Percentiles rank a stretch among this genome's conserved stretches.
phyloP scores from a whole-genome alignment of 2,329 filamentous ascomycete species.

The Curvularia sp. region DNA sequence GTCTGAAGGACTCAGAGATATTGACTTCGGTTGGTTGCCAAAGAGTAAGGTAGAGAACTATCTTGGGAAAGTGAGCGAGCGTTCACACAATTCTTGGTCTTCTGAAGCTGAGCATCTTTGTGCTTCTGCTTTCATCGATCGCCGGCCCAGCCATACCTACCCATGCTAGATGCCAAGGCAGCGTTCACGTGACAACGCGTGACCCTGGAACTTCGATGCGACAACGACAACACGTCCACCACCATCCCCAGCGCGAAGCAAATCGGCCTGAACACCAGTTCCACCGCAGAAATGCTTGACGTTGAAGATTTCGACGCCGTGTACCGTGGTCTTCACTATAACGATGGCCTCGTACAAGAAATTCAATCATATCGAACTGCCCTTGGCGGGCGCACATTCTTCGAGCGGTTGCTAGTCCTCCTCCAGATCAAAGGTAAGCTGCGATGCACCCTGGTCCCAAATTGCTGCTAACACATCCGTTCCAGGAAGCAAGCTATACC shows the following conservation, averaged over 20 bases:
- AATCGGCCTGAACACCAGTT: slow-evolving; percentile 9
- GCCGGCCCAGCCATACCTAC: too few species aligned
- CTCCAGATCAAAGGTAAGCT: slow-evolving; percentile 73
- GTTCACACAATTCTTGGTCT: too few species aligned
- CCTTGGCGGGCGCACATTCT: slow-evolving; percentile 75
- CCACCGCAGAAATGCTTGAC: slow-evolving; percentile 61
- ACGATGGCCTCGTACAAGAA: slow-evolving; percentile 55
- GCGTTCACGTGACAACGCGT: slow-evolving; percentile 26
- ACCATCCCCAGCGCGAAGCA: slow-evolving; percentile 16
- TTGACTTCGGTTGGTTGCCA: too few species aligned
- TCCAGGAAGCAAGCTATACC: slow-evolving; percentile 71
- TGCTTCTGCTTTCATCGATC: too few species aligned
- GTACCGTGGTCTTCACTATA: slow-evolving; percentile 58
- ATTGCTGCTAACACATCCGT: slow-evolving; percentile 4
- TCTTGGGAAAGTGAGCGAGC: too few species aligned
- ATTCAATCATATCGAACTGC: slow-evolving; percentile 72
- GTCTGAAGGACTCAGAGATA: too few species aligned
- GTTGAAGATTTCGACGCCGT: slow-evolving; percentile 72
- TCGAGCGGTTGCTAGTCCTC: slow-evolving; percentile 76
- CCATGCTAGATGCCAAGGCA: neutral
- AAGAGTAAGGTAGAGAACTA: too few species aligned
- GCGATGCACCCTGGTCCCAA: neutral
- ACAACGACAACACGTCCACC: slow-evolving; percentile 23
- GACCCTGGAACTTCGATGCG: slow-evolving; percentile 7
- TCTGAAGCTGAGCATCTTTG: too few species aligned